A percentile compares a stretch with the other conserved stretches of the same genome.
phyloP scores from a whole-genome alignment of 106 monocot genomes.

The Gastrodia elata region DNA sequence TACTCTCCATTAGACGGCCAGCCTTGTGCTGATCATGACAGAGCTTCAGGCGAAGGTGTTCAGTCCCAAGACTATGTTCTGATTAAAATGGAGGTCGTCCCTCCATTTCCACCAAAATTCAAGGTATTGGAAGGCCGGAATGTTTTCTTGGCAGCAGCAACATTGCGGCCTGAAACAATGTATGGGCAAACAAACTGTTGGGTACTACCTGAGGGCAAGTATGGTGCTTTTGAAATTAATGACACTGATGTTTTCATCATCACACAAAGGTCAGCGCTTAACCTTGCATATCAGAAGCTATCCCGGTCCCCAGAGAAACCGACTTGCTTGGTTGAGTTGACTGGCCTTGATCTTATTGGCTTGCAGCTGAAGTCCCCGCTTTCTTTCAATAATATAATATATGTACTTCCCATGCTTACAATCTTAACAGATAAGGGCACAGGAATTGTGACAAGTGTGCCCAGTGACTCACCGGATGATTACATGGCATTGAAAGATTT shows the following conservation, averaged over 20 bases:
- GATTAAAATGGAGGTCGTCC: conserved; percentile 79
- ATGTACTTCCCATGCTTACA: conserved; percentile 91
- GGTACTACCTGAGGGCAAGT: conserved; percentile 85
- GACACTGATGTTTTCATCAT: conserved; percentile 78
- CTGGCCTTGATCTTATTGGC: conserved; percentile 78
- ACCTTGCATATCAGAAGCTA: conserved; percentile 74
- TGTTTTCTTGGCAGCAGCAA: conserved; percentile 78
- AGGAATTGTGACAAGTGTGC: conserved; percentile 92
- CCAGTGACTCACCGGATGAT: conserved; percentile 87
- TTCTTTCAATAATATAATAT: conserved; percentile 66
- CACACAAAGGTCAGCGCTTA: conserved; percentile 66
- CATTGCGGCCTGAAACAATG: conserved; percentile 94
- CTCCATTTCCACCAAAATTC: conserved; percentile 65
- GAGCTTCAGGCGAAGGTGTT: conserved; percentile 86
- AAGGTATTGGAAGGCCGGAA: conserved; percentile 65
- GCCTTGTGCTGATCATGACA: conserved; percentile 95
- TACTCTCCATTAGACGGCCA: conserved; percentile 87
- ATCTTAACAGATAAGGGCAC: conserved; percentile 93
- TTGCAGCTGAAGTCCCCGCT: conserved; percentile 66
- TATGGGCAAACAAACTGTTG: conserved; percentile 95
- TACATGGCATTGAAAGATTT: conserved; percentile 87
- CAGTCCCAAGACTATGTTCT: conserved; percentile 84
- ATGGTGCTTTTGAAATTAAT: conserved; percentile 92
- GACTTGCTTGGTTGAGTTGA: conserved; percentile 61
- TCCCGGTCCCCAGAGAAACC: conserved; percentile 65